Evolutionary conservation across 75 land plant genomes (phyloP).

Genomic region (Pinus tabuliformis): DNA sequence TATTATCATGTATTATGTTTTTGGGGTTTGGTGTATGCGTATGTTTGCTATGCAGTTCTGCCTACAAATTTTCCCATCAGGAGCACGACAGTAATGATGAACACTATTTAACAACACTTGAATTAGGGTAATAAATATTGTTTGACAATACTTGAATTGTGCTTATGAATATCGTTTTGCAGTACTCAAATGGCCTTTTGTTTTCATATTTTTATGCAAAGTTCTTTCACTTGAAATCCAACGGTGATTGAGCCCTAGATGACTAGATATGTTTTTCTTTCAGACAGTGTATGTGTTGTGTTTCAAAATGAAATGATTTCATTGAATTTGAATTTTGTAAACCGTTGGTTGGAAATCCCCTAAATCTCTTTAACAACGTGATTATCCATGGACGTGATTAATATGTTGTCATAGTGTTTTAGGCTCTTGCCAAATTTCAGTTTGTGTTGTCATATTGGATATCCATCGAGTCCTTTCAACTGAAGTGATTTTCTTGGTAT

Average conservation of each 20-base stretch:
- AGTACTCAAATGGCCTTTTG: too few relatives aligned
- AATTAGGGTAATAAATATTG: neutral
- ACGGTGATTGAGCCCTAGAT: too few relatives aligned
- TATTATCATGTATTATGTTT: neutral
- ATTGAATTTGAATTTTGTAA: too few relatives aligned
- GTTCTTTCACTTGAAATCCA: too few relatives aligned
- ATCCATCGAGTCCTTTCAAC: neutral
- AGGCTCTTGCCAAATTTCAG: neutral
- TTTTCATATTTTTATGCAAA: too few relatives aligned
- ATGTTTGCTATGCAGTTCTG: constrained; percentile 40
- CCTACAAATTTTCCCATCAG: constrained; percentile 47
- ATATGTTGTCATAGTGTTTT: neutral
- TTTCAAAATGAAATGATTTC: too few relatives aligned
- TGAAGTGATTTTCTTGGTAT: neutral
- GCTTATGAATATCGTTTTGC: too few relatives aligned
- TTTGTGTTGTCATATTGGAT: too few relatives aligned
- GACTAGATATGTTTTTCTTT: too few relatives aligned
- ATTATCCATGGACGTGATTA: neutral
- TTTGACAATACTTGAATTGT: neutral
- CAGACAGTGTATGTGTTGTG: too few relatives aligned
- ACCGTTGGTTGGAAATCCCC: neutral
- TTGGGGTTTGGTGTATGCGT: neutral
- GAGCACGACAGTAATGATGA: constrained; percentile 94
- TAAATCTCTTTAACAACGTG: neutral
- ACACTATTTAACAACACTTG: constrained; percentile 41